These are phyloP conservation scores for Neonectria coccinea DNA, from an alignment of 2,329 filamentous ascomycete species.

Conservation along the genomic window DNA sequence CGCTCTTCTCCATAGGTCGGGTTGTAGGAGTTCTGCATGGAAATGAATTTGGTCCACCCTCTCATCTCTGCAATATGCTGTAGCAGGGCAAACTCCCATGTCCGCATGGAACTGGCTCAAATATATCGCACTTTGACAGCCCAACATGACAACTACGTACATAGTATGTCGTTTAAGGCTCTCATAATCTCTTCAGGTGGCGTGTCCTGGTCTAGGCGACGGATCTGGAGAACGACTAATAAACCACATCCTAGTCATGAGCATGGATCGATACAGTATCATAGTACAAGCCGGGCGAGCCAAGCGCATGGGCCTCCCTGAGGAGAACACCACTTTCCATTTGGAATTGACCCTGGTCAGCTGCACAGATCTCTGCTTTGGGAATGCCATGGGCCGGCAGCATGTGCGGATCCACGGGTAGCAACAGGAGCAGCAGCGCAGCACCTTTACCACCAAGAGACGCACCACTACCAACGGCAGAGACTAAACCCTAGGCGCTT, in stretches of 20 bases:
- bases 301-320: slow-evolving; percentile 47
- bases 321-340: slow-evolving; percentile 21
- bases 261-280: slow-evolving; percentile 52
- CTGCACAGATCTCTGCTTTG: slow-evolving; percentile 42
- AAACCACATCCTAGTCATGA: slow-evolving; percentile 47
- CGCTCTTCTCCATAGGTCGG: slow-evolving; percentile 66
- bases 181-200: slow-evolving; percentile 65
- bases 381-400: slow-evolving; percentile 43
- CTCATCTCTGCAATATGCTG: slow-evolving; percentile 64
- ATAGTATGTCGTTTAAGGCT: slow-evolving; percentile 66
- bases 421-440: background rate
- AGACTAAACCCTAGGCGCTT: slow-evolving; percentile 28
- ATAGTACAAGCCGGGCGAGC: slow-evolving; percentile 58
- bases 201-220: slow-evolving; percentile 65
- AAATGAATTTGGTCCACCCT: slow-evolving; percentile 67
- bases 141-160: slow-evolving; percentile 56
- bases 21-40: slow-evolving; percentile 69
- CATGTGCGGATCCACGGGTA: slow-evolving; percentile 24
- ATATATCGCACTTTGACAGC: slow-evolving; percentile 66
- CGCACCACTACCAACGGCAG: slow-evolving; percentile 10
- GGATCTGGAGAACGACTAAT: slow-evolving; percentile 70
- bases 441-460: background rate
- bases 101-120: slow-evolving; percentile 62
- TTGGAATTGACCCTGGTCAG: slow-evolving; percentile 33
- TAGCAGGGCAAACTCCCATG: slow-evolving; percentile 61